Percentiles rank a stretch among this genome's conserved stretches.
These are phyloP conservation scores for Picea sitchensis DNA, from an alignment of 75 land plant genomes.

Conservation along the genomic window DNA sequence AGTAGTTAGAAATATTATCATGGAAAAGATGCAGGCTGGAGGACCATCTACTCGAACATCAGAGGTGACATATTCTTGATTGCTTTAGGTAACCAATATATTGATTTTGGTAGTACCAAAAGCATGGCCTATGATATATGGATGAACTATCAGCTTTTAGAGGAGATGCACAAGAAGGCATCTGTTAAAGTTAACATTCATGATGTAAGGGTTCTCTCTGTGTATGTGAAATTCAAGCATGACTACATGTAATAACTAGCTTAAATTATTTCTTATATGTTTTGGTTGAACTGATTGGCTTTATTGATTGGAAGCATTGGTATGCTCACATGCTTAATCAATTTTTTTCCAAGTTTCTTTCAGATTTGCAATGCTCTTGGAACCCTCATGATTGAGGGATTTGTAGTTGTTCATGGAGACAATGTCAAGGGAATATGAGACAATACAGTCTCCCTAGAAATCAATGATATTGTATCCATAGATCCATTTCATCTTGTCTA, in stretches of 20 bases:
- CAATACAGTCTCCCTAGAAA: too few species aligned
- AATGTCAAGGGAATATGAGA: too few species aligned
- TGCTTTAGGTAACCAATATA: background rate
- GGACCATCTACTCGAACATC: conserved; percentile 52
- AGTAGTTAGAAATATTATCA: conserved; percentile 53
- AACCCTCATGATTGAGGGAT: too few species aligned
- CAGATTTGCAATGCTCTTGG: too few species aligned
- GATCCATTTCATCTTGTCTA: too few species aligned
- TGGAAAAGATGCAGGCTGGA: conserved; percentile 80
- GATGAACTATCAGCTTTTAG: conserved; percentile 52
- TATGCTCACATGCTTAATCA: conserved; percentile 8
- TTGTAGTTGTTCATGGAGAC: too few species aligned
- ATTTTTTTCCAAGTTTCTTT: too few species aligned
- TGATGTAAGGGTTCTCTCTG: conserved; percentile 54
- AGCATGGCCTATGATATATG: background rate
- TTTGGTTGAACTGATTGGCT: background rate
- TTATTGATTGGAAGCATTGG: background rate
- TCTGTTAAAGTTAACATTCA: conserved; percentile 55
- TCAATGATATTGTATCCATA: too few species aligned
- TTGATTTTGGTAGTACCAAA: too few species aligned
- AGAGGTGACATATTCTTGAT: conserved; percentile 40
- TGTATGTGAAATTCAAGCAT: background rate
- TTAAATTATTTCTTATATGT: too few species aligned
- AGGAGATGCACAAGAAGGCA: conserved; percentile 70
- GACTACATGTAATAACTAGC: too few species aligned